Conservation (phyloP, 2,329 filamentous ascomycete genomes). For the Neonectria coccinea region DNA sequence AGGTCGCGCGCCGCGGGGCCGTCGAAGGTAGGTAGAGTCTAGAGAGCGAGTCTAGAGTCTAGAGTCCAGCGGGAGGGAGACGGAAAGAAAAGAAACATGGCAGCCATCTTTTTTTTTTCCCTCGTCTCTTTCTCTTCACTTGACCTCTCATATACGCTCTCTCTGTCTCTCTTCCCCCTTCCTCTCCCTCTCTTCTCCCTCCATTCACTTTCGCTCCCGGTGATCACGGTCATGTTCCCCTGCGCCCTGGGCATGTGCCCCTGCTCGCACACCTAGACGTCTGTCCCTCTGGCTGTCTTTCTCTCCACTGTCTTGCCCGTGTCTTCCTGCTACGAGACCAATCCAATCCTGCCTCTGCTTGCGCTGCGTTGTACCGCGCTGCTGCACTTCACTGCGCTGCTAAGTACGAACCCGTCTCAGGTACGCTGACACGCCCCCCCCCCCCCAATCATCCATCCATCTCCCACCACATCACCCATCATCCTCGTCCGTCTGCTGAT, state of each 20-base stretch:
- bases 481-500: slow-evolving; percentile 43
- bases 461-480: slow-evolving; percentile 30
- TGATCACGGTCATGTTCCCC: slow-evolving; percentile 45
- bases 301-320: slow-evolving; percentile 11
- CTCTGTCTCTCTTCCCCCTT: background rate
- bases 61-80: slow-evolving; percentile 5
- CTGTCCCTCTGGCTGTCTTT: slow-evolving; percentile 14
- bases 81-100: slow-evolving; percentile 13
- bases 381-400: background rate
- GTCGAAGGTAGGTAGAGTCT: background rate
- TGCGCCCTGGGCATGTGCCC: slow-evolving; percentile 41
- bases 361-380: background rate
- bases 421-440: slow-evolving; percentile 38
- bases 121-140: background rate
- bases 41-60: background rate
- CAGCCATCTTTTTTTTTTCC: slow-evolving; percentile 7
- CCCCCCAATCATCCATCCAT: slow-evolving; percentile 30
- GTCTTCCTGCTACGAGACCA: background rate
- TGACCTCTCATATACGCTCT: slow-evolving; percentile 4
- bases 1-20: slow-evolving; percentile 10
- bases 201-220: slow-evolving; percentile 24
- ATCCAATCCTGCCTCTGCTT: background rate
- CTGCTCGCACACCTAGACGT: slow-evolving; percentile 25
- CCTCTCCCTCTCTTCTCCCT: slow-evolving; percentile 2
- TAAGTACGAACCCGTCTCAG: slow-evolving; percentile 18